These are phyloP conservation scores for Clonostachys byssicola DNA, from an alignment of 2,329 filamentous ascomycete genomes.

Conservation along the genomic window DNA sequence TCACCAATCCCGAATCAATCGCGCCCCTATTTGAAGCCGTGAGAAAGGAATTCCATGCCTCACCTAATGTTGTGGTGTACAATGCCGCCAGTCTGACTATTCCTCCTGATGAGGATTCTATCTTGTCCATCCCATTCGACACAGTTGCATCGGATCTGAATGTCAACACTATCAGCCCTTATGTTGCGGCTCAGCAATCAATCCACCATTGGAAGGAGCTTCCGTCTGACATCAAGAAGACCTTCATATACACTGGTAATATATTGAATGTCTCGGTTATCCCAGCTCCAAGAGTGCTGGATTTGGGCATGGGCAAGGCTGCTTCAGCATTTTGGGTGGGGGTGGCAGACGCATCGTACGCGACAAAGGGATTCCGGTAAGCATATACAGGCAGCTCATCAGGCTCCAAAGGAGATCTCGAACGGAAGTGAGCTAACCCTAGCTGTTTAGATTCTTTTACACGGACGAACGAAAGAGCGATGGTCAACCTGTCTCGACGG, in stretches of 20 bases:
- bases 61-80: conserved; percentile 34
- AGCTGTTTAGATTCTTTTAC: conserved; percentile 35
- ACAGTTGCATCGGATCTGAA: conserved; percentile 21
- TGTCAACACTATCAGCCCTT: conserved; percentile 29
- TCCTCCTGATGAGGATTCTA: conserved; percentile 20
- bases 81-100: conserved; percentile 29
- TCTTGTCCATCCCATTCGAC: conserved; percentile 24
- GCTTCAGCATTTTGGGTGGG: background rate
- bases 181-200: conserved; percentile 32
- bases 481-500: conserved; percentile 17
- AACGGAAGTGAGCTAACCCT: no score
- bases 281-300: conserved; percentile 4
- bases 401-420: background rate
- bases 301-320: conserved; percentile 2
- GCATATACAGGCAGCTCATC: background rate
- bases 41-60: conserved; percentile 16
- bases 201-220: conserved; percentile 25
- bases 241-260: conserved; percentile 1
- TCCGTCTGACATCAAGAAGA: conserved; percentile 7
- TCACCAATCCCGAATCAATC: conserved; percentile 2
- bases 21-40: conserved; percentile 23
- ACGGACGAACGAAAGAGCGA: conserved; percentile 39
- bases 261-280: background rate
- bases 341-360: background rate
- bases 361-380: background rate